Conservation (phyloP, 306 rosid genomes). For the Psophocarpus tetragonolobus region DNA sequence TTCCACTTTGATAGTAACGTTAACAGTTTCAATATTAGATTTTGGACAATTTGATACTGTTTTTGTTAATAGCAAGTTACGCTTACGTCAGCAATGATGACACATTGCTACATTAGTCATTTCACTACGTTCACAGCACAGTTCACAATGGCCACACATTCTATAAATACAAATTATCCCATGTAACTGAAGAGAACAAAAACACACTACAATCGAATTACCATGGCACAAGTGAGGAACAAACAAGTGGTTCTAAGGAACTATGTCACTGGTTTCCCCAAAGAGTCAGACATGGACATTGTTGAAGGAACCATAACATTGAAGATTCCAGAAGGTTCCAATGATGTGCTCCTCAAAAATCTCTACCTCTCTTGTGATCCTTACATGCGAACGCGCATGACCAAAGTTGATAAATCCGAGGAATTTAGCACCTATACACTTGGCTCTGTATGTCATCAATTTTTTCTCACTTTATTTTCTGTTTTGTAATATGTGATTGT, state of each 20-base stretch:
- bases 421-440: neutral
- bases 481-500: neutral
- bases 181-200: neutral
- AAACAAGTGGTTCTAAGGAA: constrained; percentile 42
- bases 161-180: neutral
- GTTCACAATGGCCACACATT: no score
- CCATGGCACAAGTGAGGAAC: constrained; percentile 40
- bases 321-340: constrained; percentile 40
- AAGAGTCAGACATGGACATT: constrained; percentile 40
- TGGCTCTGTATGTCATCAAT: constrained; percentile 21
- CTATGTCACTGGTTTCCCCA: constrained; percentile 35
- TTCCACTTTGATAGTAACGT: no score
- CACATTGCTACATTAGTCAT: no score
- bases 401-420: neutral
- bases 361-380: constrained; percentile 70
- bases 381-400: constrained; percentile 39
- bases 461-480: neutral
- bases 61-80: no score
- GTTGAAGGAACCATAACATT: constrained; percentile 25
- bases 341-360: constrained; percentile 49
- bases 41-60: no score
- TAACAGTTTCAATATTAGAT: no score
- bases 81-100: no score
- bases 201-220: neutral
- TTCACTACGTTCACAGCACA: no score